Percentiles rank a stretch among this genome's conserved stretches.
phyloP scores from a whole-genome alignment of 352 stramenopile genomes.

The Sclerospora graminicola region DNA sequence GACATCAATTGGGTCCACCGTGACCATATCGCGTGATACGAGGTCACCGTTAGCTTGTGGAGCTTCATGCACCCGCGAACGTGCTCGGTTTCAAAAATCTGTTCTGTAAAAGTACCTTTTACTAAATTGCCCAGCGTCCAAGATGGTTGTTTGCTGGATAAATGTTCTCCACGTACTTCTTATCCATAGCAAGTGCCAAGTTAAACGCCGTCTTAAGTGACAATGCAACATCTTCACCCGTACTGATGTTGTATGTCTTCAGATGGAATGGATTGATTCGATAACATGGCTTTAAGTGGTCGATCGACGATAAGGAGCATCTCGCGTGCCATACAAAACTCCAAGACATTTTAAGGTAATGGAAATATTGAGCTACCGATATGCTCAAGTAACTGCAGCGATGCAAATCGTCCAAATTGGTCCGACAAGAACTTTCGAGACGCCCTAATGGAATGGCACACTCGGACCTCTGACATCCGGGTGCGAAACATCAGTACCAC shows the following conservation, averaged over 20 bases:
- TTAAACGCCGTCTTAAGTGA: conserved; percentile 78
- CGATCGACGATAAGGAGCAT: conserved; percentile 59
- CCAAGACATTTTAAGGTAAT: conserved; percentile 20
- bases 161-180: conserved; percentile 69
- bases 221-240: conserved; percentile 56
- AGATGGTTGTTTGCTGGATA: conserved; percentile 29
- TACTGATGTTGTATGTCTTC: conserved; percentile 27
- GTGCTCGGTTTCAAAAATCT: too few species aligned
- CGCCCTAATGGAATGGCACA: too few species aligned
- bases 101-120: too few species aligned
- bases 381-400: conserved; percentile 48
- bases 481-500: too few species aligned
- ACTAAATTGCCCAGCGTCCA: too few species aligned
- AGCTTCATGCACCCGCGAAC: too few species aligned
- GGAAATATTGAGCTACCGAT: conserved; percentile 26
- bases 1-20: too few species aligned
- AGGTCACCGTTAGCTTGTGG: too few species aligned
- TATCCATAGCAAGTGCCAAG: conserved; percentile 67
- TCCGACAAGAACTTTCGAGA: too few species aligned
- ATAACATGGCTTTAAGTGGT: conserved; percentile 48
- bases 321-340: conserved; percentile 34
- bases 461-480: too few species aligned
- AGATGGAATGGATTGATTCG: conserved; percentile 53
- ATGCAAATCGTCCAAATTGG: conserved; percentile 39
- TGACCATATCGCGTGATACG: too few species aligned